Evolutionary conservation across 2,329 filamentous ascomycete species (phyloP).

Genomic region (Clarireedia monteithiana): DNA sequence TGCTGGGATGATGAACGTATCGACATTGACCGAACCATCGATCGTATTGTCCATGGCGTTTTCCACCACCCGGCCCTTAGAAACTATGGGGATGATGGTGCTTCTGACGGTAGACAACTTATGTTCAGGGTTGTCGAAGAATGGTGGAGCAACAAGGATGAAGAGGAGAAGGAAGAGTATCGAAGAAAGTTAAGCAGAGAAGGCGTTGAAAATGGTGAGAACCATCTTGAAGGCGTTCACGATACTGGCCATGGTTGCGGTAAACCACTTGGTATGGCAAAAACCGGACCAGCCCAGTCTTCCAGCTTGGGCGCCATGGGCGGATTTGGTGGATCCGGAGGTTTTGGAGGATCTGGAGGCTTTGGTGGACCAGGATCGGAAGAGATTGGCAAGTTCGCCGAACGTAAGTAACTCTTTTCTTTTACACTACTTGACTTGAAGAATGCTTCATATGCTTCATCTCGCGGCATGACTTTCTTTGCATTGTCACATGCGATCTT

Average conservation of each 20-base stretch:
- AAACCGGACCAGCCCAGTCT: slow-evolving; percentile 45
- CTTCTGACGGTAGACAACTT: slow-evolving; percentile 59
- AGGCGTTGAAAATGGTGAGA: slow-evolving; percentile 68
- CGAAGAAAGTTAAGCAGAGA: slow-evolving; percentile 68
- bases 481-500: no score
- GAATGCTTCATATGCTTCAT: no score
- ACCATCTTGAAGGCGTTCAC: slow-evolving; percentile 79
- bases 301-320: slow-evolving; percentile 36
- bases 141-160: slow-evolving; percentile 70
- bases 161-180: slow-evolving; percentile 56
- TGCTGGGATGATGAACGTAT: slow-evolving; percentile 73
- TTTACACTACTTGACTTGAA: no score
- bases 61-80: slow-evolving; percentile 84
- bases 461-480: no score
- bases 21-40: slow-evolving; percentile 62
- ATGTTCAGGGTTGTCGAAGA: slow-evolving; percentile 76
- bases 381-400: slow-evolving; percentile 43
- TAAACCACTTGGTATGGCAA: slow-evolving; percentile 70
- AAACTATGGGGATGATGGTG: slow-evolving; percentile 60
- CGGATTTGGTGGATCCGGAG: slow-evolving; percentile 46
- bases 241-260: slow-evolving; percentile 77
- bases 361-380: slow-evolving; percentile 6
- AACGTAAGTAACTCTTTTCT: slow-evolving; percentile 16
- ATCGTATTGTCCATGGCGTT: slow-evolving; percentile 72
- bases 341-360: slow-evolving; percentile 16